phyloP scores from a whole-genome alignment of 2,329 filamentous ascomycete genomes.

The Simplicillium sp. region DNA sequence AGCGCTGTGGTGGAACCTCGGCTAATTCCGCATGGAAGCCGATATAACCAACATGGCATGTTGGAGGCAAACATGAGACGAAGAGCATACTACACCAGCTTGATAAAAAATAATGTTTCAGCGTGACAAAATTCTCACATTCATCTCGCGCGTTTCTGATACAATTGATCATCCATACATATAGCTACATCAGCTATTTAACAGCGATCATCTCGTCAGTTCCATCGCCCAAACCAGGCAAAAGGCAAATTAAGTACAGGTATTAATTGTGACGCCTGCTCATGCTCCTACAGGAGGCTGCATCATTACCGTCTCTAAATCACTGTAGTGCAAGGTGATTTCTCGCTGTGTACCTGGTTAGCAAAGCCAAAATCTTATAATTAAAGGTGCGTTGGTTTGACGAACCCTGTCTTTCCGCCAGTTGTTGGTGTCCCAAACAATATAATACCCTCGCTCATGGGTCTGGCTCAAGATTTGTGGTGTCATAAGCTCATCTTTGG shows the following conservation, averaged over 20 bases:
- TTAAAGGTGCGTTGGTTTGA: constrained; percentile 10
- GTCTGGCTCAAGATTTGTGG: constrained; percentile 48
- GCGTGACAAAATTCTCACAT: neutral
- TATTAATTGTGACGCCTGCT: neutral
- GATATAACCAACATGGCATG: neutral
- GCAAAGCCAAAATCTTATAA: constrained; percentile 2
- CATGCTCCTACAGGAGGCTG: constrained; percentile 16
- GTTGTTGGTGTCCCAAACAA: constrained; percentile 53
- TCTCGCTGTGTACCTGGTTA: constrained; percentile 36
- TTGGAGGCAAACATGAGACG: constrained; percentile 4
- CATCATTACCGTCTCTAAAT: constrained; percentile 42
- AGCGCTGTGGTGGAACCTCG: constrained; percentile 19
- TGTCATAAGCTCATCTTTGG: constrained; percentile 57
- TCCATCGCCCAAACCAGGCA: neutral
- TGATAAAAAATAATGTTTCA: too few species aligned
- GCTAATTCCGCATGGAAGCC: constrained; percentile 14
- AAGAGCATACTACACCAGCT: too few species aligned
- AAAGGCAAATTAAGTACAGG: neutral
- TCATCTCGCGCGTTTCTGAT: neutral
- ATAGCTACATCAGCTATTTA: too few species aligned
- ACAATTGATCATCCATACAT: too few species aligned
- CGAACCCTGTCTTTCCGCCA: constrained; percentile 57
- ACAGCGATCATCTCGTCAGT: too few species aligned
- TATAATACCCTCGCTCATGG: constrained; percentile 57
- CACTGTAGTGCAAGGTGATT: constrained; percentile 51